phyloP scores from a whole-genome alignment of 164 flowering plant species.

The Tetracentron sinense region DNA sequence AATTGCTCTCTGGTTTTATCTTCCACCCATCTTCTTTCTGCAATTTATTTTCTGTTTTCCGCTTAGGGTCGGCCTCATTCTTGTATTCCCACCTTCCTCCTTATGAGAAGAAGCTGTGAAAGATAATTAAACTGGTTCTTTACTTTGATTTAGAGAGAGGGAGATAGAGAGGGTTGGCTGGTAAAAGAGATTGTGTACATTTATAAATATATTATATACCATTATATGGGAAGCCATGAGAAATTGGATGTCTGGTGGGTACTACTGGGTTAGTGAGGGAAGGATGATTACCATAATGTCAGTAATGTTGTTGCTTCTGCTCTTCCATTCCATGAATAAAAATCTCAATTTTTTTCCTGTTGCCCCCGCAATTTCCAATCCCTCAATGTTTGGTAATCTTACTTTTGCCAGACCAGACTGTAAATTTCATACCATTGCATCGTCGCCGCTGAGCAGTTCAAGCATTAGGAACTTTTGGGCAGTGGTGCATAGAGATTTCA shows the following conservation, averaged over 20 bases:
- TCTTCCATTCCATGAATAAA: constrained; percentile 20
- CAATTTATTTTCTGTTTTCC: not conserved
- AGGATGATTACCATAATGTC: constrained; percentile 4
- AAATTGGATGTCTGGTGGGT: constrained; percentile 18
- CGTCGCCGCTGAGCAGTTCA: too few species aligned
- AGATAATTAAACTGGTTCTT: constrained; percentile 26
- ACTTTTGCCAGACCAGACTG: too few species aligned
- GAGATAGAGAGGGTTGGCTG: constrained; percentile 14
- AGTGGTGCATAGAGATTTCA: too few species aligned
- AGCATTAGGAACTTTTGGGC: too few species aligned
- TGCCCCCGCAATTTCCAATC: too few species aligned
- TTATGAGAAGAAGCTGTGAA: constrained; percentile 9
- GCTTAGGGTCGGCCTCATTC: constrained; percentile 31
- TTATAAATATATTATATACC: constrained; percentile 8
- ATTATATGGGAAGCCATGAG: constrained; percentile 15
- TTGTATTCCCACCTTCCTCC: constrained; percentile 28
- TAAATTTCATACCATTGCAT: too few species aligned
- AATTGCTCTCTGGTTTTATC: constrained; percentile 39
- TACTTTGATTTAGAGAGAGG: constrained; percentile 14
- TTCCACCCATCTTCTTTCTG: constrained; percentile 15
- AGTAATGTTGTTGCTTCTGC: constrained; percentile 15
- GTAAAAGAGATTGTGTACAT: constrained; percentile 3
- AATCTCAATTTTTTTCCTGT: constrained; percentile 6
- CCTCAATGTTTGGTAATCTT: not conserved
- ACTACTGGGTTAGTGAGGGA: constrained; percentile 13